Conservation (phyloP, 139 green algal species). For the Chlorella sp. region DNA sequence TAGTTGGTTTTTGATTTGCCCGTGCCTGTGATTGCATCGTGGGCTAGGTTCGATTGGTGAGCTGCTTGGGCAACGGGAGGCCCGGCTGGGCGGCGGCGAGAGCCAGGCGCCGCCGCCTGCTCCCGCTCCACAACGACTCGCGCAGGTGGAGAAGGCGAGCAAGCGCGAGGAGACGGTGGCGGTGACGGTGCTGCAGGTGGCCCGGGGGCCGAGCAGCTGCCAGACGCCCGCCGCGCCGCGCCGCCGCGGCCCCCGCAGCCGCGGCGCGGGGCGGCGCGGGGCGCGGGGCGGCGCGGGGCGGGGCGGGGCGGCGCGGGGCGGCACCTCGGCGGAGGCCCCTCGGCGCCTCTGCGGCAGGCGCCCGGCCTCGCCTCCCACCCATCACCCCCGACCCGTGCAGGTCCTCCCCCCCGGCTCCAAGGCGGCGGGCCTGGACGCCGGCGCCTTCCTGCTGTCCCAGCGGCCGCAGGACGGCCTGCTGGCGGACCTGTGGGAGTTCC, state of each 20-base stretch:
- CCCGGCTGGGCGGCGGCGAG: too few relatives aligned
- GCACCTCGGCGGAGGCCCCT: too few relatives aligned
- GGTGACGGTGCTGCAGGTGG: conserved; percentile 55
- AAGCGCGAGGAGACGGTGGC: conserved; percentile 59
- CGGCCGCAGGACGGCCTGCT: conserved; percentile 62
- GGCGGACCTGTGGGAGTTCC: conserved; percentile 79
- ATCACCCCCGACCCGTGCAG: too few relatives aligned
- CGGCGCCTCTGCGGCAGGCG: too few relatives aligned
- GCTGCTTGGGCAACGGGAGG: too few relatives aligned
- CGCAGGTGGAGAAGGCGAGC: conserved; percentile 54
- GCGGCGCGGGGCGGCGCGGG: neutral
- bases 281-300: too few relatives aligned
- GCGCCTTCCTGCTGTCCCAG: conserved; percentile 61
- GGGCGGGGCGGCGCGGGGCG: too few relatives aligned
- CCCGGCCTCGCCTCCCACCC: too few relatives aligned
- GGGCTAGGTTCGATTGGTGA: too few relatives aligned
- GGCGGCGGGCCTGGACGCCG: neutral
- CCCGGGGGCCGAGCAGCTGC: too few relatives aligned
- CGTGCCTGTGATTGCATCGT: too few relatives aligned
- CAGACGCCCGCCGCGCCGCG: neutral
- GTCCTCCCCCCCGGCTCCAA: neutral
- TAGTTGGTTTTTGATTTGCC: neutral
- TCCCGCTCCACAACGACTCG: neutral
- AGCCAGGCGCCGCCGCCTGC: too few relatives aligned
- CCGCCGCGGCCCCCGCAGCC: neutral